Base-by-base conservation (phyloP, 2,329 filamentous ascomycete species). In the Calonectria fujianensis region DNA sequence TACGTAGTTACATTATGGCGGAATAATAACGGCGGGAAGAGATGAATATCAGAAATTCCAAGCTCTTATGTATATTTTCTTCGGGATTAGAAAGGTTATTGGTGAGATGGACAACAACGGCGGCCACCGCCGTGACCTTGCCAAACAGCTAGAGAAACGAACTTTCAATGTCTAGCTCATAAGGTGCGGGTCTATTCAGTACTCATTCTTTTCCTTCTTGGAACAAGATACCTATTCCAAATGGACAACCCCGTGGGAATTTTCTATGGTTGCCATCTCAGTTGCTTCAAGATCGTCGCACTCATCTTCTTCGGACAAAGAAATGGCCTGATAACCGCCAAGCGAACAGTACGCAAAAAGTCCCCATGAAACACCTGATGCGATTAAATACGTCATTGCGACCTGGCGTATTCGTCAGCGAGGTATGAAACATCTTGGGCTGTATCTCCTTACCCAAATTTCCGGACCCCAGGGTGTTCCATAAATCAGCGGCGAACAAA, bases 341-440 rank as follows among this genome's bases (percentile, higher is more conserved):
- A 68, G 48, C 2, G 65, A 68, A 11, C 65, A 68, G 8, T 68
- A 68, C 13, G 65, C 65, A 41, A 68, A 68, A 2, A 68, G 32
- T 31, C 65, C 50, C 65, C 50, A 67, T 41, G 65, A 52, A 37
- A 68, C 35, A 0, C 65, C 65, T 7, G 65, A 68, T 3, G 65
- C 65, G 52, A 52, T 68, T 32, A 68, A 31, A 13, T 68, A 68
- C 37, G 50, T 68, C 65, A 68, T 68, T 39, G 65, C 48, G 7
- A 68, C 50, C 65, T 68, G 14, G 41, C 4, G 7, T 24, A 20
- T 29, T 8, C 3, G 20, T 65, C 3, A 68, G 24, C 14, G 5
- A 29, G 9, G 11, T 11, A 14, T 37, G 0, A n/a, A 11, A 13
- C 5, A 11, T n/a, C 13, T 41, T 52, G 27, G 11, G 14, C 32